Evolutionary conservation across 208 protist species (phyloP).

Genomic region (Blastocrithidia nonstop): DNA sequence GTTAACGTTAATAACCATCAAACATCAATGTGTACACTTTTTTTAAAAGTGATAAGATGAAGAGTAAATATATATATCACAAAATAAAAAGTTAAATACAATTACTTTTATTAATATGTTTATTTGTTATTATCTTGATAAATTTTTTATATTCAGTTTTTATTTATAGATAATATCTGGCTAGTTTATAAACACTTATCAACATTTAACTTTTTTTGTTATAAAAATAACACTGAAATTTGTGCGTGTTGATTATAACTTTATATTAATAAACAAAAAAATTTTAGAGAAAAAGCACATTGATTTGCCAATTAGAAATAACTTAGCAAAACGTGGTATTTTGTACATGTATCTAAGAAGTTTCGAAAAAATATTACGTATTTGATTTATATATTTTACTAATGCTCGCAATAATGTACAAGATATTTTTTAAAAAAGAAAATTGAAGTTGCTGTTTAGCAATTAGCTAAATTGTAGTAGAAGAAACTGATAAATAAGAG

Average conservation of each 20-base stretch:
- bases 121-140: not conserved
- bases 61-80: not conserved
- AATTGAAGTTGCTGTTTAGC: not conserved
- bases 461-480: not conserved
- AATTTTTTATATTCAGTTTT: not conserved
- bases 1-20: no score
- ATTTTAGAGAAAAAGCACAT: no score
- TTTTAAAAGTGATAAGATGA: not conserved
- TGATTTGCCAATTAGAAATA: no score
- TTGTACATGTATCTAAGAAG: not conserved
- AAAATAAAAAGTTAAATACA: not conserved
- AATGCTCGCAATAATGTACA: not conserved
- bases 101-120: not conserved
- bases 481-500: not conserved
- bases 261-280: no score
- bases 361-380: not conserved
- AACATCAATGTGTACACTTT: no score
- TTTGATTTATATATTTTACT: conserved; percentile 1
- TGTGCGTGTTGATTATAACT: no score
- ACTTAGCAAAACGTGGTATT: no score
- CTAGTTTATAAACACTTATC: no score
- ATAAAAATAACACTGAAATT: no score
- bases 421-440: not conserved
- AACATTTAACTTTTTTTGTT: no score
- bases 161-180: not conserved